Conservation (phyloP, 2,329 filamentous ascomycete species). For the Sclerotinia spermophila region DNA sequence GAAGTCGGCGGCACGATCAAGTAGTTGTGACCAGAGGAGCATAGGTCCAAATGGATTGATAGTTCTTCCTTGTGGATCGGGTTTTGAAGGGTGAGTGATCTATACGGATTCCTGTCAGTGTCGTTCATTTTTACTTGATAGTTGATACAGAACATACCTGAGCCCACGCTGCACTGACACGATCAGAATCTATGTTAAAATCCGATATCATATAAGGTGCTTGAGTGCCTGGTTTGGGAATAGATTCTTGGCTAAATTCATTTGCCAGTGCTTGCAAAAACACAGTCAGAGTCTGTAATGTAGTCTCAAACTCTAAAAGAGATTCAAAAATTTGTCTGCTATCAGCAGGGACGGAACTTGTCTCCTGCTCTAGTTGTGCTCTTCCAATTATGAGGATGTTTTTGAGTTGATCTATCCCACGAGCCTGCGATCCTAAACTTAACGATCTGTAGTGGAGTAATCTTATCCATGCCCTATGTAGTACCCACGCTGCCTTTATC, state of each 20-base stretch:
- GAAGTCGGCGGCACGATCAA: slow-evolving; percentile 33
- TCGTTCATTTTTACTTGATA: not conserved
- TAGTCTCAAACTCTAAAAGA: not conserved
- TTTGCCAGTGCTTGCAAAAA: slow-evolving; percentile 9
- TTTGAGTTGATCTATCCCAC: slow-evolving; percentile 14
- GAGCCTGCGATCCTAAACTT: not conserved
- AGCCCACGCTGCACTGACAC: slow-evolving; percentile 1
- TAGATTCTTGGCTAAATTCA: not conserved
- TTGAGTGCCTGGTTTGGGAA: not conserved
- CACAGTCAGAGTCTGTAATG: not conserved
- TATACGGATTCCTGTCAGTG: not conserved
- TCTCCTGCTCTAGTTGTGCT: slow-evolving; percentile 16
- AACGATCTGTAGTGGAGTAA: slow-evolving; percentile 24
- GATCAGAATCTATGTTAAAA: slow-evolving; percentile 11
- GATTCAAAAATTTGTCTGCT: not conserved
- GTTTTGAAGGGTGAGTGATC: not conserved
- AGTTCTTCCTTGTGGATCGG: not conserved
- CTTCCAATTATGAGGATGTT: slow-evolving; percentile 8
- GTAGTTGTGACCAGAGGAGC: slow-evolving; percentile 21
- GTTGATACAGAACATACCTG: not conserved
- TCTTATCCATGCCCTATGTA: slow-evolving; percentile 24
- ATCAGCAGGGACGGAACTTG: not conserved
- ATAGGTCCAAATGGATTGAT: not conserved
- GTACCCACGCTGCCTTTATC: slow-evolving; percentile 18
- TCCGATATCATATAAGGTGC: not conserved